phyloP scores from a whole-genome alignment of 2,329 filamentous ascomycete species.

The Hypoxylon rubiginosum region DNA sequence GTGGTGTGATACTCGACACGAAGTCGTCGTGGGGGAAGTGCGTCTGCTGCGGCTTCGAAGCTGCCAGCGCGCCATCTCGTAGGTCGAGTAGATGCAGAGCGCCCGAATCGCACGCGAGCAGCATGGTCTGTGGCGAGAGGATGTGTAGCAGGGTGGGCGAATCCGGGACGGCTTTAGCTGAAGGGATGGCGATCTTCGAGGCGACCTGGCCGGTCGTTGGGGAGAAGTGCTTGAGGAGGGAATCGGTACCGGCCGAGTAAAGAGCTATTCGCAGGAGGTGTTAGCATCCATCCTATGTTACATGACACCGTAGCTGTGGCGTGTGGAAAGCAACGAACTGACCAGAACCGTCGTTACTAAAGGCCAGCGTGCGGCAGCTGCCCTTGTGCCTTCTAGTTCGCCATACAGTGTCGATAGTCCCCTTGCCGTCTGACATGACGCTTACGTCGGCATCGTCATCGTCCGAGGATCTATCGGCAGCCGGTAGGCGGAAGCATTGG shows the following conservation, averaged over 20 bases:
- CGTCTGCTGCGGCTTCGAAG: constrained; percentile 78
- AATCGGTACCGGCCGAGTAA: constrained; percentile 74
- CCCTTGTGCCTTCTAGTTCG: constrained; percentile 91
- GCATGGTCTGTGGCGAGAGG: constrained; percentile 87
- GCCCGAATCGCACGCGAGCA: constrained; percentile 91
- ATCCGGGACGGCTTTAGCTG: constrained; percentile 68
- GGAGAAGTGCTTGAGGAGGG: constrained; percentile 70
- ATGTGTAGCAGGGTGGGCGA: constrained; percentile 85
- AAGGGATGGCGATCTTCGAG: constrained; percentile 85
- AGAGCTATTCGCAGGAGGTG: constrained; percentile 56
- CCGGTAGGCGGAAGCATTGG: constrained; percentile 81
- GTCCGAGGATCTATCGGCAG: constrained; percentile 63
- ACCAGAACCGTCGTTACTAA: constrained; percentile 81
- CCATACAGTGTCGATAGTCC: constrained; percentile 87
- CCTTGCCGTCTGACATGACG: constrained; percentile 72
- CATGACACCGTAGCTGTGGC: background rate
- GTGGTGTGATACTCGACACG: constrained; percentile 86
- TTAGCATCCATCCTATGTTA: constrained; percentile 30
- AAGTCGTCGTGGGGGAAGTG: constrained; percentile 93
- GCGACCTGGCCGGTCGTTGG: constrained; percentile 75
- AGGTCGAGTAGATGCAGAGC: constrained; percentile 91
- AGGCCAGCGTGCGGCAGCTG: constrained; percentile 86
- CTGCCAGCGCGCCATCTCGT: constrained; percentile 70
- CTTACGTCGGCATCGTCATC: constrained; percentile 67
- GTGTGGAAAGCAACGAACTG: constrained; percentile 59